These are phyloP conservation scores for Ustilago nuda DNA, from an alignment of 1,284 basidiomycete species.

Conservation along the genomic window DNA sequence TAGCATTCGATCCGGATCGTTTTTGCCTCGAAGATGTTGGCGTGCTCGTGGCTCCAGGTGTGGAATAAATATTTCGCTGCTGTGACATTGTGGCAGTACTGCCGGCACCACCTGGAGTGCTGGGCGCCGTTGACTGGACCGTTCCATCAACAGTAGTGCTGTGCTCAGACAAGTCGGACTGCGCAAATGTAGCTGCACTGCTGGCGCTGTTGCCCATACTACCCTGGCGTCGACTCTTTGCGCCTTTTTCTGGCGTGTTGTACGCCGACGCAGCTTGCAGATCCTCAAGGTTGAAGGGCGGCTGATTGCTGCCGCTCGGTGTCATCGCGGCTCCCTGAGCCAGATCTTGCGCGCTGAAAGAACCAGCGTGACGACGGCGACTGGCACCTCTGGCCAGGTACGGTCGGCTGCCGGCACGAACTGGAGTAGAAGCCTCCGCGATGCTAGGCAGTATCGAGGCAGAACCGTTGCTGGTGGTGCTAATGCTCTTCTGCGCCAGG, in stretches of 20 bases:
- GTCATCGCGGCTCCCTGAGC: constrained; percentile 58
- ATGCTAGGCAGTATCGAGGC: constrained; percentile 57
- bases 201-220: constrained; percentile 37
- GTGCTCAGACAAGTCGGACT: constrained; percentile 32
- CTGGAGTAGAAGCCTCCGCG: constrained; percentile 55
- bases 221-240: constrained; percentile 24
- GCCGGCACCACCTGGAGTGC: constrained; percentile 25
- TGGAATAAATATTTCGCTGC: constrained; percentile 14
- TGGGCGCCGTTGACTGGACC: constrained; percentile 25
- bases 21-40: constrained; percentile 41
- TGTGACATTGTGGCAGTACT: constrained; percentile 3
- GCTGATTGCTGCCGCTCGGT: constrained; percentile 34
- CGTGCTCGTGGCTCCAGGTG: constrained; percentile 30
- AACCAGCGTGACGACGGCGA: constrained; percentile 57
- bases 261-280: constrained; percentile 42
- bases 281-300: constrained; percentile 46
- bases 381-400: constrained; percentile 35
- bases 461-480: constrained; percentile 24
- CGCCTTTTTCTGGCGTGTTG: constrained; percentile 32
- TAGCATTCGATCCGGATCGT: constrained; percentile 40
- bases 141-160: constrained; percentile 17
- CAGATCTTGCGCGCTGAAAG: constrained; percentile 63
- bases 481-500: constrained; percentile 29
- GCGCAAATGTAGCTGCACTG: constrained; percentile 31
- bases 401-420: constrained; percentile 30